Evolutionary conservation across 2,329 filamentous ascomycete genomes (phyloP).

Genomic region (Xylariaceae sp.): DNA sequence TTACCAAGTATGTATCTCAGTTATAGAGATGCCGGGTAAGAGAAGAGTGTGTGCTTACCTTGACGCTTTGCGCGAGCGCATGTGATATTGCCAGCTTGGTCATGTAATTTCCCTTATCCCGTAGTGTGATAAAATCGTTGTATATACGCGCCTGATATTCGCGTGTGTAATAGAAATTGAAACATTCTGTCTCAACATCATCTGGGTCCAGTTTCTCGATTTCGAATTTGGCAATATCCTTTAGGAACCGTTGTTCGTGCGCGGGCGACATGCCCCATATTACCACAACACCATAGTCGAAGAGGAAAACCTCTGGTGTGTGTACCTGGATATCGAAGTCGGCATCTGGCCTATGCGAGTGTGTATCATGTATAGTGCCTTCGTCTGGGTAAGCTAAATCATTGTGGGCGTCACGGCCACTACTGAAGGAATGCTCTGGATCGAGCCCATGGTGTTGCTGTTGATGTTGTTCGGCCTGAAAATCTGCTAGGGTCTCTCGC

Average conservation of each 20-base stretch:
- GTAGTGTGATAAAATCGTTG: conserved; percentile 96
- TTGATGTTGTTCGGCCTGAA: conserved; percentile 50
- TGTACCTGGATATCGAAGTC: conserved; percentile 90
- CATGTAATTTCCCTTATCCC: conserved; percentile 97
- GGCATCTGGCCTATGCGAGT: conserved; percentile 50
- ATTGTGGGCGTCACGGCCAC: conserved; percentile 43
- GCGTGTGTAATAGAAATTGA: conserved; percentile 99
- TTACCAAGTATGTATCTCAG: background rate
- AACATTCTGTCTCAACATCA: conserved; percentile 91
- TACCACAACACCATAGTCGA: conserved; percentile 96
- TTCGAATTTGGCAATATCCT: conserved; percentile 94
- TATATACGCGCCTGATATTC: conserved; percentile 99
- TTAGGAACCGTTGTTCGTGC: conserved; percentile 89
- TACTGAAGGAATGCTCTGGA: conserved; percentile 35
- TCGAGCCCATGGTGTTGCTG: conserved; percentile 28
- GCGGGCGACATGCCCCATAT: conserved; percentile 97
- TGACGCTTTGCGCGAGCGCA: conserved; percentile 93
- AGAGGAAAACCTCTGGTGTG: conserved; percentile 93
- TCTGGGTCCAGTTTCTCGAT: conserved; percentile 86
- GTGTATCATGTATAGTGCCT: conserved; percentile 44
- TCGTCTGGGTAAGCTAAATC: conserved; percentile 46
- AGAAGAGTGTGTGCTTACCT: conserved; percentile 56
- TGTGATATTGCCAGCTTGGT: conserved; percentile 96
- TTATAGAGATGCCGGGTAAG: background rate
- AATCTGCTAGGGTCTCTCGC: conserved; percentile 68